Conservation (phyloP, 2,329 filamentous ascomycete genomes). For the Drechmeria coniospora region DNA sequence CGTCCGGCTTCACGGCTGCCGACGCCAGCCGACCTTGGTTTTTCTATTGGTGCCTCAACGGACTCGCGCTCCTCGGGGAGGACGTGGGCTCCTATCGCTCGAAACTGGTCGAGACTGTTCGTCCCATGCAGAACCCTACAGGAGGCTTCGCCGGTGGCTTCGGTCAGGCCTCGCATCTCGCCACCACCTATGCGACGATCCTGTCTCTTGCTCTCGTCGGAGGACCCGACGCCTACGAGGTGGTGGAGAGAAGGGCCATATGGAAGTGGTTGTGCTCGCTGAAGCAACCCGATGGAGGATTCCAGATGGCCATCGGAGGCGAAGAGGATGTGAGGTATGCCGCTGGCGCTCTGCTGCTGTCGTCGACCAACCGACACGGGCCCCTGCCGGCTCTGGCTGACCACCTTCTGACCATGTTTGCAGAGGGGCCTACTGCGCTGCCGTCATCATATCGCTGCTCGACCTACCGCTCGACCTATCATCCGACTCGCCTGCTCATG, state of each 20-base stretch:
- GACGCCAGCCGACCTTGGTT: slow-evolving; percentile 90
- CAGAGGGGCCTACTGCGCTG: slow-evolving; percentile 82
- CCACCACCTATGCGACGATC: slow-evolving; percentile 73
- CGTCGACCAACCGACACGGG: slow-evolving; percentile 3
- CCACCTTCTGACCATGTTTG: slow-evolving; percentile 6
- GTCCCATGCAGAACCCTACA: slow-evolving; percentile 62
- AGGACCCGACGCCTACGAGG: slow-evolving; percentile 54
- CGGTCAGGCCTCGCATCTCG: slow-evolving; percentile 77
- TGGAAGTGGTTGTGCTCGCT: slow-evolving; percentile 81
- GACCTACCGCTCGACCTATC: slow-evolving; percentile 70
- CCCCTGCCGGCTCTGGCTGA: too few relatives aligned
- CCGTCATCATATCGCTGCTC: slow-evolving; percentile 70
- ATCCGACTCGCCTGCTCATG: slow-evolving; percentile 50
- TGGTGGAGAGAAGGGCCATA: slow-evolving; percentile 70
- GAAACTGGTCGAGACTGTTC: slow-evolving; percentile 58
- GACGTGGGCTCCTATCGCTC: slow-evolving; percentile 54
- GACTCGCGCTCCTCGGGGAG: slow-evolving; percentile 59
- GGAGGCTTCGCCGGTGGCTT: slow-evolving; percentile 93
- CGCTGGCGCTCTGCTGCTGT: slow-evolving; percentile 1
- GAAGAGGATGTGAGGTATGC: slow-evolving; percentile 81
- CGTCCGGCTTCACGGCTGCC: slow-evolving; percentile 52
- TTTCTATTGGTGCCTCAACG: slow-evolving; percentile 80
- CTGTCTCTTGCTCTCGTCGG: slow-evolving; percentile 68
- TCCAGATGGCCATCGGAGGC: slow-evolving; percentile 69
- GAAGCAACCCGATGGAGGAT: slow-evolving; percentile 82